Evolutionary conservation across 768 basidiomycete species (phyloP), one percentile per base, ranked within the genome.

Genomic region (Dioszegia aurantiaca): DNA sequence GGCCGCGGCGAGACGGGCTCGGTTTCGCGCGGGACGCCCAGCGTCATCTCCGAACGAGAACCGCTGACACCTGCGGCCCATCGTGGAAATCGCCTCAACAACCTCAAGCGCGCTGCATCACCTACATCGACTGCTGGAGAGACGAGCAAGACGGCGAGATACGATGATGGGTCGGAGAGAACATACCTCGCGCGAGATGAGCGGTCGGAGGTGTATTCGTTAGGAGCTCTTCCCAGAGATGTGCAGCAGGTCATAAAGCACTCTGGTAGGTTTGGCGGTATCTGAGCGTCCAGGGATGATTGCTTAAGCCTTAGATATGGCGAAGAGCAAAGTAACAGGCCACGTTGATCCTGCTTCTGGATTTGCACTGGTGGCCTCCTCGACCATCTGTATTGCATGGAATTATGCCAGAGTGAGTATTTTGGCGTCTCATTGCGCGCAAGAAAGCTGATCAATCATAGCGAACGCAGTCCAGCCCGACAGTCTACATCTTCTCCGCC

Each of bases 401-500:
- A 77, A 77, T 55, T 76, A 70, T 56, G 41, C 63, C 10, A 72
- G 63, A 47, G 76, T 73, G 14, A n/a, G 67, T 43, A 9, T 21
- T 10, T 10, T 3, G 39, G 30, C 45, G 2, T 27, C 44, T 30
- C 36, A 14, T n/a, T 42, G 4, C 12, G 16, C 31, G 12, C 4
- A 23, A 46, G 44, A 19, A 23, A 39, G 26, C 37, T 53, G 51
- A 53, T 37, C n/a, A 9, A 12, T 28, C 40, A 0, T 57, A 76
- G 74, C 67, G 69, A 4, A 63, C 68, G 17, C 51, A 67, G 17
- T 69, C 73, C 16, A 63, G 67, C 0, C 62, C 73, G 0, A 77
- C 75, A 11, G 69, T 65, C 30, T 78, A 77, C 57, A 49, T 61
- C 46, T 77, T 78, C 55, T 73, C 72, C 2, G 59, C 71, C 8